phyloP scores from a whole-genome alignment of 495 filamentous ascomycete species.

The Penicillium argentinense region DNA sequence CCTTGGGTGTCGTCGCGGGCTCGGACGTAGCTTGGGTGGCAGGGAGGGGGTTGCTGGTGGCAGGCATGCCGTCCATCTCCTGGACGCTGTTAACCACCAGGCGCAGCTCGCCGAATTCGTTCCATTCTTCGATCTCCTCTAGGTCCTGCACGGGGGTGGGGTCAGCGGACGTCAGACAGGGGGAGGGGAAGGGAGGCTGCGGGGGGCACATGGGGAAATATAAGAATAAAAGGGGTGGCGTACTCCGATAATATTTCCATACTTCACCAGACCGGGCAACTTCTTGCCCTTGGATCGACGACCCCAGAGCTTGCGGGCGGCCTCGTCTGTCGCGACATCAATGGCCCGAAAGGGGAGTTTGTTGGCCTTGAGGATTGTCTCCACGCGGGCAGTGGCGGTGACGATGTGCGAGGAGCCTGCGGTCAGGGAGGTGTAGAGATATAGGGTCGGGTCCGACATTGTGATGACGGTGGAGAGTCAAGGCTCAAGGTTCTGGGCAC shows the following conservation, averaged over 20 bases:
- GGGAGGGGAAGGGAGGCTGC: background rate
- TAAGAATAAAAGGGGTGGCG: constrained; percentile 24
- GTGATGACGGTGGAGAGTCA: no score
- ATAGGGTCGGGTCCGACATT: constrained; percentile 73
- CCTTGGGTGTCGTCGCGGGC: constrained; percentile 34
- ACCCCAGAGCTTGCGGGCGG: constrained; percentile 87
- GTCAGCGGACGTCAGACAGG: no score
- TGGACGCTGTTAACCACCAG: constrained; percentile 62
- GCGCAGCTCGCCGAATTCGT: constrained; percentile 95
- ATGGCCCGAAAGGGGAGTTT: constrained; percentile 88
- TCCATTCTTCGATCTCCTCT: constrained; percentile 96
- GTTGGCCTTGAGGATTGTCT: constrained; percentile 96
- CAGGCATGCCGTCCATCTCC: constrained; percentile 35
- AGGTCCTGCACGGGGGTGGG: constrained; percentile 63
- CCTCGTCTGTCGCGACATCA: constrained; percentile 90
- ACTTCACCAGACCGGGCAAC: constrained; percentile 84
- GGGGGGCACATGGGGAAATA: background rate
- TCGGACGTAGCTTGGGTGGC: constrained; percentile 25
- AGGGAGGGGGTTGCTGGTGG: constrained; percentile 47
- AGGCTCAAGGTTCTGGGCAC: no score
- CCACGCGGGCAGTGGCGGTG: constrained; percentile 90
- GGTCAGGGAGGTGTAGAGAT: constrained; percentile 93
- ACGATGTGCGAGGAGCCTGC: constrained; percentile 96
- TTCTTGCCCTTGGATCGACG: constrained; percentile 78
- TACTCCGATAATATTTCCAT: constrained; percentile 84